A percentile compares a stretch with the other conserved stretches of the same genome.
Conservation (phyloP, 192 early-diverging fungal genomes). For the Cetraspora pellucida region DNA sequence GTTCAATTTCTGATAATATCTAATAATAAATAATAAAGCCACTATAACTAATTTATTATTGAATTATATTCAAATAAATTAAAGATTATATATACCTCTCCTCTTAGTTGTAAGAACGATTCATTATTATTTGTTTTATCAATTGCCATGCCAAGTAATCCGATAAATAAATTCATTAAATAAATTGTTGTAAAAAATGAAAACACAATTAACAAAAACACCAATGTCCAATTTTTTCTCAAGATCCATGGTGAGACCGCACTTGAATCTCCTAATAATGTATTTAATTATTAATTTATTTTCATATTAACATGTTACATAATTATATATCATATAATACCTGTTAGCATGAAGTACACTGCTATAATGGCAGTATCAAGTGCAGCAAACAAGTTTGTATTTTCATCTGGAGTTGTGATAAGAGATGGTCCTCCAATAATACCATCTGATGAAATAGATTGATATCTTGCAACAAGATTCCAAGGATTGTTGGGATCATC, state of each 20-base stretch:
- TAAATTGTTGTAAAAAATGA: no score
- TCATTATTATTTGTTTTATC: no score
- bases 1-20: no score
- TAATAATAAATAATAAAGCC: no score
- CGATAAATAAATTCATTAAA: no score
- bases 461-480: not conserved
- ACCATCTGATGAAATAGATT: not conserved
- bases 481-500: constrained; percentile 12
- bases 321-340: not conserved
- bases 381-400: not conserved
- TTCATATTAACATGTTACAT: not conserved
- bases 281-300: not conserved
- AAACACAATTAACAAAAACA: no score
- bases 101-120: no score
- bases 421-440: not conserved
- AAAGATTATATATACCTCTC: no score
- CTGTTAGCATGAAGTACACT: not conserved
- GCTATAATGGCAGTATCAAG: not conserved
- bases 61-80: no score
- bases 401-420: not conserved
- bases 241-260: not conserved
- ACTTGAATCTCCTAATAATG: not conserved
- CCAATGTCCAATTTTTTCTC: no score
- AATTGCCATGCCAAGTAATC: no score
- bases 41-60: no score